Base-by-base conservation (phyloP, 495 filamentous ascomycete genomes). In the Xylaria flabelliformis region DNA sequence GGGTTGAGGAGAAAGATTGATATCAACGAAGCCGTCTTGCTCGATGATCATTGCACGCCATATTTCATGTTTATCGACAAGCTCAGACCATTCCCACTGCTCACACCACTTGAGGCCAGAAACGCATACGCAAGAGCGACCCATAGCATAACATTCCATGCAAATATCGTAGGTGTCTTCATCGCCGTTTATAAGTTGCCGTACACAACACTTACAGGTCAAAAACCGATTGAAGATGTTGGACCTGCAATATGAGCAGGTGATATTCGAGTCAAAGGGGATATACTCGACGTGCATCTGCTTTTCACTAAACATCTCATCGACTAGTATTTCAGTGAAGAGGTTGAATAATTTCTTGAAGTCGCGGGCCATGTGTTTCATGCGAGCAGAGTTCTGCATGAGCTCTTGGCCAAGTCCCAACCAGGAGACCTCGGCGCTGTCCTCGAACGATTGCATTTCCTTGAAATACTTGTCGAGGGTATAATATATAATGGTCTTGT, bases 141-240 rank as follows among this genome's bases (percentile, higher is more conserved):
- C 96, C 89, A 97, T 95, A 19, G 89, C 91, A 74, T 95, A 98
- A 78, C 96, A 99, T 55, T 99, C 95, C 90, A 99, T 93, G 78
- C 96, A 99, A 15, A 99, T 88, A 76, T 99, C 96, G 77, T 98
- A 99, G 0, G 91, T 89, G 71, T 95, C 91, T 64, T 93, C 88
- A 5, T 88, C 89, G 21, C 88, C 92, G 64, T 84, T 83, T 41
- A 85, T 82, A n/a, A 85, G 79, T 51, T 86, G 78, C 19, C 85
- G 83, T 39, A 91, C 85, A 77, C 96, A 98, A 48, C 87, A 87
- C 46, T 92, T 90, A 80, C 96, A 99, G 4, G 94, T 97, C 42
- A 99, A 83, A 76, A 98, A 99, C 8, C 95, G 90, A 79, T 99
- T 99, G 85, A 98, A 98, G 62, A 99, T 96, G 75, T 98, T 98